These are phyloP conservation scores for Tulasnella sp. DNA, from an alignment of 768 basidiomycete species.

Conservation along the genomic window DNA sequence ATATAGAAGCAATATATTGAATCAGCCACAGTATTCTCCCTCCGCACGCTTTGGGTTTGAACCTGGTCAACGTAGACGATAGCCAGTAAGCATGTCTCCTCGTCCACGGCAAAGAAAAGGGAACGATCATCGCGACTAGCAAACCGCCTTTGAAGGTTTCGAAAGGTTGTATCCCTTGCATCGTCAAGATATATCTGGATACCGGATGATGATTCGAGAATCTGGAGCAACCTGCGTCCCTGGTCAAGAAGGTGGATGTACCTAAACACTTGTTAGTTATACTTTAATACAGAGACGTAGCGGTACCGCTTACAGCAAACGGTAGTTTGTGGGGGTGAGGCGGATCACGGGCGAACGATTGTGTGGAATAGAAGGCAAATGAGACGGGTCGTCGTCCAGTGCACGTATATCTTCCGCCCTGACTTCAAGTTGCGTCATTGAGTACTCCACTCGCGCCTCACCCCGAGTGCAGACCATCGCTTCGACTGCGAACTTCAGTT, in stretches of 20 bases:
- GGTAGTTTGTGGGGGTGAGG: too few species aligned
- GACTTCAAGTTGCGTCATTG: too few species aligned
- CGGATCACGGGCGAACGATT: too few species aligned
- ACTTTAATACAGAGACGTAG: too few species aligned
- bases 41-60: not conserved
- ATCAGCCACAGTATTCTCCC: too few species aligned
- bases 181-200: not conserved
- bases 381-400: too few species aligned
- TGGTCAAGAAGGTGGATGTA: not conserved
- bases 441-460: too few species aligned
- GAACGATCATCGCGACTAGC: not conserved
- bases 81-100: constrained; percentile 49
- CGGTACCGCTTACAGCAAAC: too few species aligned
- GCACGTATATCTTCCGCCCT: too few species aligned
- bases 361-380: too few species aligned
- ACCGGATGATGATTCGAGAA: not conserved
- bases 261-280: not conserved
- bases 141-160: not conserved
- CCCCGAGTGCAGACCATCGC: too few species aligned
- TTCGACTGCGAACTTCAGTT: too few species aligned
- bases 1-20: not conserved
- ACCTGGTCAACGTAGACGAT: constrained; percentile 12
- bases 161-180: not conserved
- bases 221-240: not conserved
- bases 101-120: constrained; percentile 50